Conservation (phyloP, 768 basidiomycete genomes). For the Serendipita sp. region DNA sequence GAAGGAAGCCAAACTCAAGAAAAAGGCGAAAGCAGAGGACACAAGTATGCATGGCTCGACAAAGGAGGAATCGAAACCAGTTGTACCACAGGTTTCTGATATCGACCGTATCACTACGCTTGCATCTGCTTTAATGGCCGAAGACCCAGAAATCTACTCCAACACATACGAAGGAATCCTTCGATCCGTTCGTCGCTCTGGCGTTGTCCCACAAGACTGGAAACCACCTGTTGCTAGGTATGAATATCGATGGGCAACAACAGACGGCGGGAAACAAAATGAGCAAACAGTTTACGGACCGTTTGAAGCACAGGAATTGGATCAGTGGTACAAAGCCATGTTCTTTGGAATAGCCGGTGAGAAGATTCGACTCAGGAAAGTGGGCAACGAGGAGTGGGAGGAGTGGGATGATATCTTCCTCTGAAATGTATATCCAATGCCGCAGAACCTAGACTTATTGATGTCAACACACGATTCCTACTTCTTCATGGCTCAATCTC, state of each 20-base stretch:
- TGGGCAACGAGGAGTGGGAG: slow-evolving; percentile 51
- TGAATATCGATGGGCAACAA: slow-evolving; percentile 64
- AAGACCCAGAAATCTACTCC: slow-evolving; percentile 74
- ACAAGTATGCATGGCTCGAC: slow-evolving; percentile 23
- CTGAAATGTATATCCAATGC: slow-evolving; percentile 10
- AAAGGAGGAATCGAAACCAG: slow-evolving; percentile 28
- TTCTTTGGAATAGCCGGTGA: slow-evolving; percentile 71
- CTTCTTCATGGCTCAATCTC: no score
- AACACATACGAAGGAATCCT: slow-evolving; percentile 76
- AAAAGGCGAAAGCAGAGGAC: slow-evolving; percentile 18
- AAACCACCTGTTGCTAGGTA: slow-evolving; percentile 55
- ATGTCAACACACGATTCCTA: no score
- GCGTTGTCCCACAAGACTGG: slow-evolving; percentile 53
- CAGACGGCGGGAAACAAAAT: slow-evolving; percentile 21
- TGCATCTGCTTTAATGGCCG: slow-evolving; percentile 77
- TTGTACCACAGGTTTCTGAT: slow-evolving; percentile 11
- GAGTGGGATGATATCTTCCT: slow-evolving; percentile 48
- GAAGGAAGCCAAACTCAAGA: slow-evolving; percentile 21
- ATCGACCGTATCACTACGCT: slow-evolving; percentile 74
- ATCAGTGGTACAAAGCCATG: slow-evolving; percentile 57
- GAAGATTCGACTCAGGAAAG: slow-evolving; percentile 53
- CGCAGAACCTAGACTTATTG: background rate
- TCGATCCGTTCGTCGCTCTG: slow-evolving; percentile 54
- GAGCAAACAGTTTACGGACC: slow-evolving; percentile 53
- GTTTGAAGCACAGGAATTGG: slow-evolving; percentile 64